These are phyloP conservation scores for Skeletonema grethae DNA, from an alignment of 108 stramenopile species.

Conservation along the genomic window DNA sequence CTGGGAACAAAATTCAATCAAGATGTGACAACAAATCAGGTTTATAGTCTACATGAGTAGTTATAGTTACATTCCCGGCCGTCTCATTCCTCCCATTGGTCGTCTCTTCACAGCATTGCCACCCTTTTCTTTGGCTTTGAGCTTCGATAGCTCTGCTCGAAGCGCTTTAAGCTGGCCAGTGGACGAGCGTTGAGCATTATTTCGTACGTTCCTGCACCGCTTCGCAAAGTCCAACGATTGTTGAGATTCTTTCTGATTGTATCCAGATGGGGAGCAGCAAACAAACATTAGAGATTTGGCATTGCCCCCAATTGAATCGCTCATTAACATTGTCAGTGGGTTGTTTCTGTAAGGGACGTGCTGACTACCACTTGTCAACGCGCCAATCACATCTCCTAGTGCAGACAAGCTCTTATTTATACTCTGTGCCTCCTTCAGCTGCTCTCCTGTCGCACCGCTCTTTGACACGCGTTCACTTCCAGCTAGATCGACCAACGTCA, in stretches of 20 bases:
- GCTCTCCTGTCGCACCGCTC: conserved; percentile 57
- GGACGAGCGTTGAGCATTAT: conserved; percentile 8
- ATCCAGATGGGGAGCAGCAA: conserved; percentile 73
- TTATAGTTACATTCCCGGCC: too few species aligned
- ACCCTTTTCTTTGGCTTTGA: conserved; percentile 7
- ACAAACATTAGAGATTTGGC: conserved; percentile 87
- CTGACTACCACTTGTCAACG: conserved; percentile 51
- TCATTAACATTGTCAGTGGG: conserved; percentile 76
- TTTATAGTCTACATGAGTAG: too few species aligned
- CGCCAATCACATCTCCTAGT: conserved; percentile 76
- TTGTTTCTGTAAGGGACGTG: conserved; percentile 81
- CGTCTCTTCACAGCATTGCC: background rate
- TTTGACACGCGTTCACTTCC: conserved; percentile 81
- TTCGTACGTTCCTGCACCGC: conserved; percentile 34
- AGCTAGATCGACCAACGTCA: conserved; percentile 85
- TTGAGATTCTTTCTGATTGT: conserved; percentile 60
- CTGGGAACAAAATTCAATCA: too few species aligned
- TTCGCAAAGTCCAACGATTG: conserved; percentile 52
- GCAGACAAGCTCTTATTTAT: conserved; percentile 77
- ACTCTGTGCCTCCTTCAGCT: conserved; percentile 67
- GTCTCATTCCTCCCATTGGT: background rate
- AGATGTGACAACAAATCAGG: too few species aligned
- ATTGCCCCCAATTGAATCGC: conserved; percentile 67
- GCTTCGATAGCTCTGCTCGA: conserved; percentile 3
- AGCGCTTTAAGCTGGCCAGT: conserved; percentile 5